These are phyloP conservation scores for Helicocarpus griseus DNA, from an alignment of 2,329 filamentous ascomycete genomes.

Conservation along the genomic window DNA sequence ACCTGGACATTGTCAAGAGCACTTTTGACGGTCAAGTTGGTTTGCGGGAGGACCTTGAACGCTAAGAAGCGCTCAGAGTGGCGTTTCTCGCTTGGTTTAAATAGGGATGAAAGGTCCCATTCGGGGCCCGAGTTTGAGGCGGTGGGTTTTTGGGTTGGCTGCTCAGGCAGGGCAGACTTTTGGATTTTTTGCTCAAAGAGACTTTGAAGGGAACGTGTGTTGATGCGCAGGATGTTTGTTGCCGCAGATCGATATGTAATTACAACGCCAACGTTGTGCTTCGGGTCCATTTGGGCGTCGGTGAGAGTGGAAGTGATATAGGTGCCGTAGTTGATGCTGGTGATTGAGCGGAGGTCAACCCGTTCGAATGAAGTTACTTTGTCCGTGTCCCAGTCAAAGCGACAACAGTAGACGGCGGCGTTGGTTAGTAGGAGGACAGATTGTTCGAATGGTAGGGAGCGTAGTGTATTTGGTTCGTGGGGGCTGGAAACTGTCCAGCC, in stretches of 20 bases:
- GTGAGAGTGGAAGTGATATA: slow-evolving; percentile 88
- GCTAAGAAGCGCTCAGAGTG: slow-evolving; percentile 29
- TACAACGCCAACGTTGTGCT: slow-evolving; percentile 74
- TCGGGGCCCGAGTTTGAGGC: slow-evolving; percentile 15
- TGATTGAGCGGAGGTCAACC: slow-evolving; percentile 65
- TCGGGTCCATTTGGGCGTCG: slow-evolving; percentile 63
- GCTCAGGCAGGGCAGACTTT: slow-evolving; percentile 1
- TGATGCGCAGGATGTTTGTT: slow-evolving; percentile 65
- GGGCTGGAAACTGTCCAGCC: slow-evolving; percentile 86
- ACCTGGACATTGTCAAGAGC: slow-evolving; percentile 16
- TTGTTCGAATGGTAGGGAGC: slow-evolving; percentile 71
- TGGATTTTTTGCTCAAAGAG: slow-evolving; percentile 40
- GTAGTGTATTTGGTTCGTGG: slow-evolving; percentile 57
- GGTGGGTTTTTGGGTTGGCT: neutral
- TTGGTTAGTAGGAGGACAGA: slow-evolving; percentile 81
- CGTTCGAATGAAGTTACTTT: slow-evolving; percentile 90
- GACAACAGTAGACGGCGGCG: slow-evolving; percentile 73
- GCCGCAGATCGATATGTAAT: slow-evolving; percentile 65
- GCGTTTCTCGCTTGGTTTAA: slow-evolving; percentile 21
- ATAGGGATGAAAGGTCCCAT: slow-evolving; percentile 35
- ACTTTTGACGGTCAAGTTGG: slow-evolving; percentile 18
- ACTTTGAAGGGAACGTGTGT: slow-evolving; percentile 65
- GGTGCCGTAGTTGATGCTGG: slow-evolving; percentile 64
- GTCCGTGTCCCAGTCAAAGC: slow-evolving; percentile 90
- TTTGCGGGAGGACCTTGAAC: slow-evolving; percentile 34